phyloP scores from a whole-genome alignment of 1,284 basidiomycete species.

The Nidula niveotomentosa region DNA sequence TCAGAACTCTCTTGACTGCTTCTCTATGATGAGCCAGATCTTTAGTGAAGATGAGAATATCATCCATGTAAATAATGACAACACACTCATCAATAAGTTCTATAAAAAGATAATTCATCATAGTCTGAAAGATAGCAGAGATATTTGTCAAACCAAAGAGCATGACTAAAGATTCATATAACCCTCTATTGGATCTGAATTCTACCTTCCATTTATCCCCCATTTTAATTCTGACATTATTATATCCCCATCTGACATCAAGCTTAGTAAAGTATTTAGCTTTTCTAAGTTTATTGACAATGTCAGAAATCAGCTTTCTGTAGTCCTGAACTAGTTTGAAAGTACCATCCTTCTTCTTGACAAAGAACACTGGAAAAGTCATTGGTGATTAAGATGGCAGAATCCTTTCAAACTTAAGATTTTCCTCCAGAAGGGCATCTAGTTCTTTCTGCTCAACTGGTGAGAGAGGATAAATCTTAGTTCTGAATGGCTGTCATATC shows the following conservation, averaged over 20 bases:
- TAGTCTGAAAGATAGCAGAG: background rate
- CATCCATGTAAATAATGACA: conserved; percentile 16
- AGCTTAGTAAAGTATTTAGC: conserved; percentile 9
- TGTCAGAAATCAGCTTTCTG: conserved; percentile 24
- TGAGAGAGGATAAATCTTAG: conserved; percentile 23
- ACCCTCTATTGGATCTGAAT: background rate
- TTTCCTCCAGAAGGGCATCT: conserved; percentile 28
- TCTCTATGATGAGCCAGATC: background rate
- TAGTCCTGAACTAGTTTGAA: conserved; percentile 32
- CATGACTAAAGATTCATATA: conserved; percentile 3
- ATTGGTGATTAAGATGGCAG: conserved; percentile 20
- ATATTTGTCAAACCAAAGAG: conserved; percentile 7
- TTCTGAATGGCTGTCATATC: too few relatives aligned
- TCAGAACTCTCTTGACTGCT: conserved; percentile 1
- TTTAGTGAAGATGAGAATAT: conserved; percentile 12
- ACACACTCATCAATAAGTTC: background rate
- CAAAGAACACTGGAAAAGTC: conserved; percentile 34
- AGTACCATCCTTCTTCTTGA: conserved; percentile 37
- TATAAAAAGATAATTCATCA: conserved; percentile 8
- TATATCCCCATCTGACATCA: conserved; percentile 14
- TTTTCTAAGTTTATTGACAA: conserved; percentile 7
- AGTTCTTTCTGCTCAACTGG: conserved; percentile 21
- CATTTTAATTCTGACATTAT: conserved; percentile 8
- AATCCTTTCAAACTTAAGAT: conserved; percentile 19
- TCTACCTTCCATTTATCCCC: conserved; percentile 13